Base-by-base conservation (phyloP, 306 rosid genomes). In the Cyclanthera cordifolia region DNA sequence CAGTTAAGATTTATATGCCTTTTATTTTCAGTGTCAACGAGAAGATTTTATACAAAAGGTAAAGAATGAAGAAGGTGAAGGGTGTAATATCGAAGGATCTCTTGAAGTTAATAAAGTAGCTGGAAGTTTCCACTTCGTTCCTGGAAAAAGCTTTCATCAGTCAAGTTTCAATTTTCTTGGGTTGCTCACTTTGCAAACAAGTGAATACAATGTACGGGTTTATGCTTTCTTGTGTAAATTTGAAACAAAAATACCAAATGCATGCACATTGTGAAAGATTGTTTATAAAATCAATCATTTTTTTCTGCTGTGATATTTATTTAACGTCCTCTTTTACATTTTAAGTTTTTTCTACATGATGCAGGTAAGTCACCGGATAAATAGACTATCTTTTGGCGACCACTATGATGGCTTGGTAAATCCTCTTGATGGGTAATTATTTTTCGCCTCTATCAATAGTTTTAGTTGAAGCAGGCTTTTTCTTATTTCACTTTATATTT, bases 61-160 rank as follows among this genome's bases (percentile, higher is more conserved):
- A 45, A 91, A 85, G 74, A 88, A 86, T 79, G 91, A 91, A 81
- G 97, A 86, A 55, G 97, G 97, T 67, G 97, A 91, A 78, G 97
- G 97, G 70, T 91, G 97, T 78, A 88, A 86, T 70, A 79, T 91
- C 70, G 85, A 85, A 80, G 97, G 97, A 70, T 75, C 88, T 63
- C 85, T 91, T 78, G 96, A 86, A 85, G 88, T 91, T 37, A 91
- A 85, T 70, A 91, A 85, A 87, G 96, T 91, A 73, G 97, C 97
- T 12, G 97, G 97, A 76, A 88, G 68, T 78, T 82, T 91, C 79
- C 88, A 88, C 83, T 86, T 91, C 61, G 80, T 84, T 1, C 79
- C 86, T n/a, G 97, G 96, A 73, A 87, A 88, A 86, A 82, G 95
- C 86, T 85, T 91, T 79, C 95, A 83, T 65, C 95, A 84, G 57